Evolutionary conservation across 352 stramenopile genomes (phyloP), one percentile per base, ranked within the genome.

Genomic region (Elongisporangium anandrum): DNA sequence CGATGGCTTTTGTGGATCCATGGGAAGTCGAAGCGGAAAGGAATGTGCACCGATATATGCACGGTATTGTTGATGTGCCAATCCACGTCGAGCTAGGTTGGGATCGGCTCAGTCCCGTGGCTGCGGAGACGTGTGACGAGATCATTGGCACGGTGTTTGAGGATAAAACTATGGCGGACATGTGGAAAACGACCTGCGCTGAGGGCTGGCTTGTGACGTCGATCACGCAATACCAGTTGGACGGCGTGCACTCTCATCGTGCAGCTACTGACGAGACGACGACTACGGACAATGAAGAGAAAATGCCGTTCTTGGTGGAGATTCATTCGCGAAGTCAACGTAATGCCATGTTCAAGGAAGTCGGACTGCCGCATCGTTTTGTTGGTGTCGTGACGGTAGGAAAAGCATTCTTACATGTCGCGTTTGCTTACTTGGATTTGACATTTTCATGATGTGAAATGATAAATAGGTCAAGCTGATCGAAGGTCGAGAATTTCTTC

Each of bases 1-100:
- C 55, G 75, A 88, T 94, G 65, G 88, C 90, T 77, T 92, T 94
- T 66, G 85, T 94, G 19, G 70, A 89, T 52, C 79, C 81, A 17
- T 94, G 85, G 85, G 82, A 94, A 70, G 74, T 90, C 52, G 85
- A 94, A 41, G 85, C 85, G 1, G 71, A 85, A 39, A 57, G 56
- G 56, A 94, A 85, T 61, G 68, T 81, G 13, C 67, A 69, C 9
- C 66, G 61, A 2, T 92, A 90, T 54, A 88, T 94, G 73, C 76
- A 92, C 56, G 69, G 69, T 49, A 15, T 41, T 41, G 60, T 59
- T 45, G 52, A 72, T 16, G 53, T 65, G 19, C 69, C 81, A 20
- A 55, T 79, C 0, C 78, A 88, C 50, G 66, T 94, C 5, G 85
- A 94, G 58, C 69, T 94, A 26, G 85, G 85, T 4, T 90, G 85